Base-by-base conservation (phyloP, 1,284 basidiomycete species). In the Heterobasidion parviporum region DNA sequence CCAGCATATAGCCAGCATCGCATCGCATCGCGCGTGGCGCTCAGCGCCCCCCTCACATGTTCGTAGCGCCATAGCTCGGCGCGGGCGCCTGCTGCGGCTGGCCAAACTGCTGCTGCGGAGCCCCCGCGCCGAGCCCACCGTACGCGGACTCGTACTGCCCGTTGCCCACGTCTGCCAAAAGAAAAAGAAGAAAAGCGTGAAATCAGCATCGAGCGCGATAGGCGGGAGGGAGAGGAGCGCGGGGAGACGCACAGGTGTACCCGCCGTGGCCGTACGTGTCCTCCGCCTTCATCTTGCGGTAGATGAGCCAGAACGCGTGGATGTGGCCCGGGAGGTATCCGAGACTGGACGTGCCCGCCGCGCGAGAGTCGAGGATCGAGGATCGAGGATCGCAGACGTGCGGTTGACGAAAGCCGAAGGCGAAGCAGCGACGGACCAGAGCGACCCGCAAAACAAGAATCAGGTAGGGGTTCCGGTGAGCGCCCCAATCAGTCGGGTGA, bases 291-390 rank as follows among this genome's bases (percentile, higher is more conserved):
- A 83, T 82, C 64, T 76, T 74, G 70, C 76, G 78, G 70, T 80
- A 79, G 55, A 79, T 79, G 57, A 79, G 64, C 76, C 76, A 76
- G 64, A 77, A 75, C 7, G 75, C 75, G 57, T 76, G 74, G 46
- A 90, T 74, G 60, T 83, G 83, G 10, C 88, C 88, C 0, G 88
- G 88, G 56, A 91, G 68, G 68, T 87, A 90, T 6, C 88, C 89
- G 57, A 91, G 75, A 56, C 87, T 88, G 60, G 26, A 26, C 26
- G 6, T 26, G 26, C 26, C 26, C 26, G 26, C 26, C 26, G 26
- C 26, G 26, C 26, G 26, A 26, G 26, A 1, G 4, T 26, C 26
- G 26, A 26, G 26, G n/a, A n/a, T n/a, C n/a, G n/a, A n/a, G n/a
- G n/a, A n/a, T n/a, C n/a, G n/a, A n/a, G n/a, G 26, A 26, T 26